Conservation (phyloP, 164 flowering plant genomes). For the Saururus chinensis region DNA sequence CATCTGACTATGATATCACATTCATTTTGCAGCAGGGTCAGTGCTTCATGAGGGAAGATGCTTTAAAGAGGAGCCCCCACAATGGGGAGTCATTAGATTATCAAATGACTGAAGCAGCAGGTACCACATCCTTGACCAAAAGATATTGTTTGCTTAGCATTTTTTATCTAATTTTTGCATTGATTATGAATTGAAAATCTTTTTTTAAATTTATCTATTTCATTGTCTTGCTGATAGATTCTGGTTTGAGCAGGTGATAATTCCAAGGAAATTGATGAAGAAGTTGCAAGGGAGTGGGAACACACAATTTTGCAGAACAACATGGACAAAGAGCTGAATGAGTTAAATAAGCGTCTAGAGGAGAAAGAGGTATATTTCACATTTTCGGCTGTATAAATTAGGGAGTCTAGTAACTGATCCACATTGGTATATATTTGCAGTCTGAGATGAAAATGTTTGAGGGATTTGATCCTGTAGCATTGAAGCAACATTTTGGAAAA, state of each 20-base stretch:
- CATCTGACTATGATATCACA: background rate
- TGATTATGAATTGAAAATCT: too few species aligned
- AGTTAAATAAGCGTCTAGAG: slow-evolving; percentile 76
- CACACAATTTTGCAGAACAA: slow-evolving; percentile 72
- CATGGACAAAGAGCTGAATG: slow-evolving; percentile 90
- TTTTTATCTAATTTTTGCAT: background rate
- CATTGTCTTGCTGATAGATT: background rate
- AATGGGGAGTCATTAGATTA: slow-evolving; percentile 66
- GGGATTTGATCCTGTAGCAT: slow-evolving; percentile 58
- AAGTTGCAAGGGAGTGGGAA: slow-evolving; percentile 92
- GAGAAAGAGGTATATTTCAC: slow-evolving; percentile 64
- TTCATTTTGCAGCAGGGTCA: slow-evolving; percentile 40
- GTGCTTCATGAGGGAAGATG: slow-evolving; percentile 46
- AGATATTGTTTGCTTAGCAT: background rate
- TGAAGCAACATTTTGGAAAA: slow-evolving; percentile 97
- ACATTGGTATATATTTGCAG: slow-evolving; percentile 29
- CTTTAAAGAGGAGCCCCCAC: slow-evolving; percentile 65
- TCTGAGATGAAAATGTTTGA: slow-evolving; percentile 93
- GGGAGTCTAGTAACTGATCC: background rate
- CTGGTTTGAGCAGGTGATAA: slow-evolving; percentile 40
- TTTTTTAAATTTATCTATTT: too few species aligned
- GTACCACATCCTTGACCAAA: slow-evolving; percentile 26
- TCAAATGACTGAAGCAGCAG: slow-evolving; percentile 51
- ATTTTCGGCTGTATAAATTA: background rate
- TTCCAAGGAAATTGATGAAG: slow-evolving; percentile 73